phyloP scores from a whole-genome alignment of 345 rosid genomes.

The Bruguiera parviflora region DNA sequence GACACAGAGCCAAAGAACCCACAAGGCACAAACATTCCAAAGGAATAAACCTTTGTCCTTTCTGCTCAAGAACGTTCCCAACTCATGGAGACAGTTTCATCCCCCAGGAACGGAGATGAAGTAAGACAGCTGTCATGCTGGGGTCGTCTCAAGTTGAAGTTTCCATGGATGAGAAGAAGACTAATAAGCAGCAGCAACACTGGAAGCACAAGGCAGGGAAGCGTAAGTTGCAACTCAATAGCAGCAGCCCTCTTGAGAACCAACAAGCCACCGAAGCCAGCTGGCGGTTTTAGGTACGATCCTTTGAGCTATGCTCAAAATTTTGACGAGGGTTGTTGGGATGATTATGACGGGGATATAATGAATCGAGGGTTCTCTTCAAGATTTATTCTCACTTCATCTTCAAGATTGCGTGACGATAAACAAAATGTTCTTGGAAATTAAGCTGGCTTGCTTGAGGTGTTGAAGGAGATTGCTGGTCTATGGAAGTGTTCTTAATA shows the following conservation, averaged over 20 bases:
- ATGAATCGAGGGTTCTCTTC: constrained; percentile 37
- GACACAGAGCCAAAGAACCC: background rate
- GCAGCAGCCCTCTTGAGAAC: constrained; percentile 19
- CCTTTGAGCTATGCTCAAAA: constrained; percentile 47
- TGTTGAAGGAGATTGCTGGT: background rate
- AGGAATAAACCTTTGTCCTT: constrained; percentile 7
- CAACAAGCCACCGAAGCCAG: constrained; percentile 13
- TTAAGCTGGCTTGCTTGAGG: background rate
- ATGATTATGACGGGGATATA: constrained; percentile 27
- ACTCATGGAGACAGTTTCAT: constrained; percentile 25
- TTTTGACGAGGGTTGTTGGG: constrained; percentile 39
- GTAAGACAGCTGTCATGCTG: constrained; percentile 38
- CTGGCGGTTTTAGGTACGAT: constrained; percentile 42
- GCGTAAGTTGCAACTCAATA: constrained; percentile 13
- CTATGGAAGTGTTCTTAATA: background rate
- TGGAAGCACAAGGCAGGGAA: background rate
- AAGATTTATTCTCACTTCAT: constrained; percentile 34
- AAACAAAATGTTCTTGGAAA: background rate
- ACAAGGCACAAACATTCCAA: constrained; percentile 1
- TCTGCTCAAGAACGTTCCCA: background rate
- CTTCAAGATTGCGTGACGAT: constrained; percentile 22
- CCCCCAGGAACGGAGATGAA: constrained; percentile 20
- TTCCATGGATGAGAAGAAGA: constrained; percentile 30
- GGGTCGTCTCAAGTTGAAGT: constrained; percentile 41
- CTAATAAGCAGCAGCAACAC: background rate